These are phyloP conservation scores for Scutellaria baicalensis DNA, from an alignment of 257 asterid species.

Conservation along the genomic window DNA sequence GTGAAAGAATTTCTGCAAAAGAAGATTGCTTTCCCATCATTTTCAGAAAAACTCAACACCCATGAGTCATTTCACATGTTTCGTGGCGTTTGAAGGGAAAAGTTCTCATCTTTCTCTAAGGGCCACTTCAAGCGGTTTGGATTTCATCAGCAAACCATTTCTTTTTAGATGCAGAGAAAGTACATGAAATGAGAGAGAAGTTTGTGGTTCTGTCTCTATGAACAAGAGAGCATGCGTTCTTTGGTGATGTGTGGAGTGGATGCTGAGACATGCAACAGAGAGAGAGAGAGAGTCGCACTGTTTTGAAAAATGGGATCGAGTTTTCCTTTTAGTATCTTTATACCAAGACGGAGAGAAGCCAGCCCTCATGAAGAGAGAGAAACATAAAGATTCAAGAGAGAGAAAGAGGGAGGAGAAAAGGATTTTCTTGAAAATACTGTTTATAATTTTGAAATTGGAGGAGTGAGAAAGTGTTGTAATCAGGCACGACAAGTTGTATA, in stretches of 20 bases:
- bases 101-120: background rate
- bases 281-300: background rate
- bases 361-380: slow-evolving; percentile 7
- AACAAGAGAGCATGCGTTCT: background rate
- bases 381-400: background rate
- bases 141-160: slow-evolving; percentile 11
- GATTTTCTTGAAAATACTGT: slow-evolving; percentile 3
- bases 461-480: slow-evolving; percentile 18
- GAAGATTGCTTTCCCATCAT: background rate
- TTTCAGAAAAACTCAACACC: slow-evolving; percentile 9
- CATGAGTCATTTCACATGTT: slow-evolving; percentile 10
- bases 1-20: slow-evolving; percentile 5
- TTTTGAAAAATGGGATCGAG: slow-evolving; percentile 27
- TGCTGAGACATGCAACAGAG: slow-evolving; percentile 32
- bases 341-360: slow-evolving; percentile 18
- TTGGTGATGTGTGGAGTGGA: slow-evolving; percentile 16
- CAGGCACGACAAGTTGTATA: slow-evolving; percentile 30
- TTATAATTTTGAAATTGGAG: background rate
- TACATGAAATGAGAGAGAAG: slow-evolving; percentile 11
- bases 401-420: slow-evolving; percentile 9
- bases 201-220: background rate
- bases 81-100: background rate
- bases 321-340: slow-evolving; percentile 38
- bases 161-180: slow-evolving; percentile 14
- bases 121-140: slow-evolving; percentile 19